These are phyloP conservation scores for Wickerhamomyces queroliae DNA, from an alignment of 805 yeast genomes.

Conservation along the genomic window DNA sequence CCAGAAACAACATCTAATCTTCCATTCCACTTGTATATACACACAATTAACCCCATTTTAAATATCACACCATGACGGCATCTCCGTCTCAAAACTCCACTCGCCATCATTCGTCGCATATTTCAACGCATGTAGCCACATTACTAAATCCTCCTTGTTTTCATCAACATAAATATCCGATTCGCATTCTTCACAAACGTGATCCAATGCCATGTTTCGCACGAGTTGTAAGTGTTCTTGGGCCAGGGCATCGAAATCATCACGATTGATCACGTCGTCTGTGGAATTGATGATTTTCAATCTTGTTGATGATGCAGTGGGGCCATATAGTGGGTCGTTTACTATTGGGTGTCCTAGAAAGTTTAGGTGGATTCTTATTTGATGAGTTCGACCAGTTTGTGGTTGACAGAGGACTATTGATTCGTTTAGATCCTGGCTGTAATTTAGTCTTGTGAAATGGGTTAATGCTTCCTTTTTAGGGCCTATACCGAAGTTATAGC, in stretches of 20 bases:
- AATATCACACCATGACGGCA: constrained; percentile 19
- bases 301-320: not conserved
- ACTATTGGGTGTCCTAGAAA: constrained; percentile 85
- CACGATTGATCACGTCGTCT: constrained; percentile 46
- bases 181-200: constrained; percentile 36
- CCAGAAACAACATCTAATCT: not conserved
- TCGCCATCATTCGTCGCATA: constrained; percentile 13
- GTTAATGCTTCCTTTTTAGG: constrained; percentile 68
- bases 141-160: constrained; percentile 7
- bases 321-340: constrained; percentile 82
- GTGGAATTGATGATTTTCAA: constrained; percentile 24
- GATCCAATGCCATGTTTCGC: constrained; percentile 58
- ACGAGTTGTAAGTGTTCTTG: not conserved
- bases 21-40: not conserved
- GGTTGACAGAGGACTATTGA: constrained; percentile 83
- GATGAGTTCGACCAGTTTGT: constrained; percentile 91
- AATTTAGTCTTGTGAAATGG: constrained; percentile 56
- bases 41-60: not conserved
- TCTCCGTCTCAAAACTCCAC: constrained; percentile 11
- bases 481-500: constrained; percentile 45
- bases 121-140: constrained; percentile 20
- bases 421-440: constrained; percentile 49
- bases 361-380: constrained; percentile 89
- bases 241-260: constrained; percentile 29
- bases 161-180: constrained; percentile 13